phyloP scores from a whole-genome alignment of 2,329 filamentous ascomycete genomes.

The Aspergillus awamori region DNA sequence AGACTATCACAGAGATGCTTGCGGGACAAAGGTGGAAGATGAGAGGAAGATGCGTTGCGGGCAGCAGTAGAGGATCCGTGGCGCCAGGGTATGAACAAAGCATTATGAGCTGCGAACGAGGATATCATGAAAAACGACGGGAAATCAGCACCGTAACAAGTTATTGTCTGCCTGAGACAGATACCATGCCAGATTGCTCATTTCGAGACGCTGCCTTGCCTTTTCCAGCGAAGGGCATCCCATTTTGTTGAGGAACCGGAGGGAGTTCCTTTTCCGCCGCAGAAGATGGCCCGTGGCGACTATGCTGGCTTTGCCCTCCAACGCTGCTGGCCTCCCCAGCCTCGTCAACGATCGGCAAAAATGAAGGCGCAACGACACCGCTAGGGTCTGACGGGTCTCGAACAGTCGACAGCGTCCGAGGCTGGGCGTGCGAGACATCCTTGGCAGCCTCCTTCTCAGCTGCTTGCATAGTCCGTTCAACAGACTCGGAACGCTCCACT shows the following conservation, averaged over 20 bases:
- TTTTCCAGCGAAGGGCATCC: slow-evolving; percentile 24
- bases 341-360: slow-evolving; percentile 85
- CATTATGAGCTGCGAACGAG: slow-evolving; percentile 21
- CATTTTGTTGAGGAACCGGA: slow-evolving; percentile 26
- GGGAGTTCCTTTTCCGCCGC: slow-evolving; percentile 36
- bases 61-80: slow-evolving; percentile 16
- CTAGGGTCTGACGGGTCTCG: slow-evolving; percentile 61
- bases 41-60: slow-evolving; percentile 23
- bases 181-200: slow-evolving; percentile 7
- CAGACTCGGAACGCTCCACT: slow-evolving; percentile 43
- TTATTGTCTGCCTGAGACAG: slow-evolving; percentile 10
- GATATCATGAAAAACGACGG: slow-evolving; percentile 27
- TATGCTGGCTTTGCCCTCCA: slow-evolving; percentile 60
- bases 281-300: slow-evolving; percentile 37
- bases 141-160: slow-evolving; percentile 1
- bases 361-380: slow-evolving; percentile 56
- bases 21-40: slow-evolving; percentile 14
- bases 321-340: slow-evolving; percentile 75
- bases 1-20: slow-evolving; percentile 26
- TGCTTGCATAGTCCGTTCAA: slow-evolving; percentile 58
- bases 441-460: slow-evolving; percentile 67
- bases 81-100: slow-evolving; percentile 22
- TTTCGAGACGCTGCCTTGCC: slow-evolving; percentile 26
- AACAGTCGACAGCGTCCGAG: slow-evolving; percentile 62
- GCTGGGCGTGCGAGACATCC: slow-evolving; percentile 63